A percentile compares a stretch with the other conserved stretches of the same genome.
Evolutionary conservation across 192 early-diverging fungal genomes (phyloP).

Genomic region (Coemansia sp.): DNA sequence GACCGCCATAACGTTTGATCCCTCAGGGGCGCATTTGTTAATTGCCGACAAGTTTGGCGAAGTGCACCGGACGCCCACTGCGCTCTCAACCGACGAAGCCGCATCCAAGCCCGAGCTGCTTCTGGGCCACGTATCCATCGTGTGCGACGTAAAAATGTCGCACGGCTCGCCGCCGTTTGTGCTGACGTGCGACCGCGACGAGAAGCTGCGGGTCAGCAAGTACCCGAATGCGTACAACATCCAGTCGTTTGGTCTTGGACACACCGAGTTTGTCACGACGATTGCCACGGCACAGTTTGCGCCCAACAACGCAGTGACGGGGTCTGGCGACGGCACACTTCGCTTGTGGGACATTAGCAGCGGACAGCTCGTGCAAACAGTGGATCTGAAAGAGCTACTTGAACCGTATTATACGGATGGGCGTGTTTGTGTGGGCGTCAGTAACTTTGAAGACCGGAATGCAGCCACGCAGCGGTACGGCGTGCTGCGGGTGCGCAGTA

Average conservation of each 20-base stretch:
- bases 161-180: constrained; percentile 59
- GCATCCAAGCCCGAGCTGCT: constrained; percentile 34
- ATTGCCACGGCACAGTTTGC: constrained; percentile 62
- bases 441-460: constrained; percentile 35
- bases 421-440: constrained; percentile 9
- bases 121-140: constrained; percentile 93
- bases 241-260: constrained; percentile 85
- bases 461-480: constrained; percentile 38
- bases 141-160: constrained; percentile 79
- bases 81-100: background rate
- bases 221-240: constrained; percentile 92
- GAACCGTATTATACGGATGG: constrained; percentile 37
- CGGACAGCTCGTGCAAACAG: constrained; percentile 65
- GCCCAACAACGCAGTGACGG: constrained; percentile 65
- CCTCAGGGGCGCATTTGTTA: constrained; percentile 61
- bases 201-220: constrained; percentile 91
- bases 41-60: constrained; percentile 97
- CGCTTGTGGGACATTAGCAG: constrained; percentile 70
- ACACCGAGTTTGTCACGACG: constrained; percentile 76
- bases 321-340: constrained; percentile 80
- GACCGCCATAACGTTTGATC: constrained; percentile 72
- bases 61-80: constrained; percentile 56
- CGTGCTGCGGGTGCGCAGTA: constrained; percentile 36
- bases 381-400: constrained; percentile 57
- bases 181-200: constrained; percentile 94